Evolutionary conservation across 345 rosid species (phyloP), one percentile per base, ranked within the genome.

Genomic region (Lepidium africanum): DNA sequence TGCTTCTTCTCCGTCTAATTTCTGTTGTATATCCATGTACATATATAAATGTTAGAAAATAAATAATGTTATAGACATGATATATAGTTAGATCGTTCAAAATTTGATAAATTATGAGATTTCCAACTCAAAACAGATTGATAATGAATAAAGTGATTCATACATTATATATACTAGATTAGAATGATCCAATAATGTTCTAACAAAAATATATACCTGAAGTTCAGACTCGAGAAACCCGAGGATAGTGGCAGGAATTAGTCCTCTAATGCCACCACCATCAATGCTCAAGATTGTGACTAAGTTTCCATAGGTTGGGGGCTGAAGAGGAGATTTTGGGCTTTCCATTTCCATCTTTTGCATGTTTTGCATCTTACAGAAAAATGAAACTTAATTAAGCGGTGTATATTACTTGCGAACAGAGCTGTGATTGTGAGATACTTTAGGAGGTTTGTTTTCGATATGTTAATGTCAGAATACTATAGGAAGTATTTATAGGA

Each of bases 221-320:
- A 89, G 87, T 62, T 86, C 79, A 4, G 89, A 72, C 65, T 89
- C 96, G 7, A 89, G 69, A 50, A 82, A 81, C 43, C 72, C 76
- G 10, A 89, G 92, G 9, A 89, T 82, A 17, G 74, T 75, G 40
- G 77, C 89, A 0, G 92, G 92, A 37, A 89, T 82, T n/a, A 89
- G 41, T 30, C 92, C 96, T 78, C 92, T 75, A 9, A 86, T 80
- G 5, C 96, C 96, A 16, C 96, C 92, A 7, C 96, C 96, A 25
- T 89, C 92, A 10, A 86, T 86, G 75, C 89, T 83, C n/a, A 86
- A 90, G 50, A 89, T 50, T 10, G 88, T 89, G 39, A 89, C 49
- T 16, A 76, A 48, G 57, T 76, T 71, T 45, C 88, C 87, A 45
- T 54, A 67, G 9, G 85, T 78, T n/a, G 88, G 86, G 21, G 83